Evolutionary conservation across 495 filamentous ascomycete species (phyloP), one percentile per base, ranked within the genome.

Genomic region (Penicillium lividum): DNA sequence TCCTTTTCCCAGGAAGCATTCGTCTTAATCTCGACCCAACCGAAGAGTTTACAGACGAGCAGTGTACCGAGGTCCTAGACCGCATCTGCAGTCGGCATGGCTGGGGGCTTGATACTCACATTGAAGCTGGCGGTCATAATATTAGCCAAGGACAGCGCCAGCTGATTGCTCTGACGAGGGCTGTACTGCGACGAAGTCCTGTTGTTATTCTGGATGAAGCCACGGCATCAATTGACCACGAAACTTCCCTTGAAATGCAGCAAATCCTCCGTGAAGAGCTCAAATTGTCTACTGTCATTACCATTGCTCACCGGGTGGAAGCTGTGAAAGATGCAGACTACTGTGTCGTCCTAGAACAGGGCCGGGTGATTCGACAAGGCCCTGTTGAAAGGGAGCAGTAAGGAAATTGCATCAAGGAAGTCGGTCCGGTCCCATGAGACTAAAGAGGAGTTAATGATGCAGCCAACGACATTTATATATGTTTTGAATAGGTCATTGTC

Each of bases 271-370:
- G 87, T 31, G 86, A 90, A 62, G 90, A 93, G 76, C 76, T 94
- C 75, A 76, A 71, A 48, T 76, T 86, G 38, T 92, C 89, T 59
- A 96, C 91, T 3, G 90, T 96, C 13, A 86, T 96, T 49, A 92
- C 89, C 4, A 92, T 96, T 72, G 91, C 91, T 43, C 91, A 96
- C 80, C 84, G 89, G 44, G 66, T 90, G 27, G 90, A 92, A 68
- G 89, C 89, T 25, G 89, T 92, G n/a, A 82, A 81, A 69, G 83
- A 88, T 65, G 90, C 90, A 16, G 83, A 89, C 62, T 89, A 82
- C 57, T 90, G 85, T 67, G 74, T 94, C 25, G 82, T 87, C 43
- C 68, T 96, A 54, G 88, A 88, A 15, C 80, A 84, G 49, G 90
- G 90, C 22, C 73, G 77, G 31, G 75, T 83, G 8, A 63, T 70